Percentiles rank a stretch among this genome's conserved stretches.
These are phyloP conservation scores for Vitis cinerea DNA, from an alignment of 164 flowering plant species.

Conservation along the genomic window DNA sequence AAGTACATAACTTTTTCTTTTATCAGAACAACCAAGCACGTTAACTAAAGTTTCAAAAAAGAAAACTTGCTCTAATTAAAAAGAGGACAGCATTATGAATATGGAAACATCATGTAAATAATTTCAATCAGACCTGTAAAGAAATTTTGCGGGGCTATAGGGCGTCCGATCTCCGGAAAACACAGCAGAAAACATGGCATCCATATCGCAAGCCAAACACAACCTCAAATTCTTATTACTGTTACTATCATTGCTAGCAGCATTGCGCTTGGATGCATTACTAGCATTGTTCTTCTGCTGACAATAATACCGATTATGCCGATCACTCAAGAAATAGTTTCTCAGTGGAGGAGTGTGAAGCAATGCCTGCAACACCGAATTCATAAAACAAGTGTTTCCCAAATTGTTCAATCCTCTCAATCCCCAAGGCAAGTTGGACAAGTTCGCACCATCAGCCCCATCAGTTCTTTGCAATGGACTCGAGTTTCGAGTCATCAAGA, in stretches of 20 bases:
- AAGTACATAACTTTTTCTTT: no score
- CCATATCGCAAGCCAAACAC: conserved; percentile 85
- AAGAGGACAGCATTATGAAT: background rate
- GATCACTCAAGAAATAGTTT: conserved; percentile 81
- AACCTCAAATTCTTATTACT: conserved; percentile 17
- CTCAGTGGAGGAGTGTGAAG: conserved; percentile 86
- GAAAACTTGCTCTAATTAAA: background rate
- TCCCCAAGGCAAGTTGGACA: conserved; percentile 49
- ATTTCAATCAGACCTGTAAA: conserved; percentile 55
- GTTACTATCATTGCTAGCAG: background rate
- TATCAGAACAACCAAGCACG: no score
- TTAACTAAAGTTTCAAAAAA: background rate
- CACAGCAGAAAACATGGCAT: conserved; percentile 69
- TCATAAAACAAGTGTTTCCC: conserved; percentile 94
- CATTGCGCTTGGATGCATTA: conserved; percentile 10
- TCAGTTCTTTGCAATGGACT: conserved; percentile 24
- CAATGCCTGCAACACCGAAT: conserved; percentile 89
- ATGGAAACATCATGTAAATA: no score
- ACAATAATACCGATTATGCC: conserved; percentile 67
- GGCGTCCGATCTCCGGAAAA: conserved; percentile 76
- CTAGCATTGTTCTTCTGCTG: conserved; percentile 40
- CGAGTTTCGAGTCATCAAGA: conserved; percentile 39
- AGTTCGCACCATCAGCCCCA: conserved; percentile 4
- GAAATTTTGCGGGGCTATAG: conserved; percentile 80
- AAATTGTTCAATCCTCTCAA: conserved; percentile 79